phyloP scores from a whole-genome alignment of 1,284 basidiomycete genomes.

The Testicularia cyperi region DNA sequence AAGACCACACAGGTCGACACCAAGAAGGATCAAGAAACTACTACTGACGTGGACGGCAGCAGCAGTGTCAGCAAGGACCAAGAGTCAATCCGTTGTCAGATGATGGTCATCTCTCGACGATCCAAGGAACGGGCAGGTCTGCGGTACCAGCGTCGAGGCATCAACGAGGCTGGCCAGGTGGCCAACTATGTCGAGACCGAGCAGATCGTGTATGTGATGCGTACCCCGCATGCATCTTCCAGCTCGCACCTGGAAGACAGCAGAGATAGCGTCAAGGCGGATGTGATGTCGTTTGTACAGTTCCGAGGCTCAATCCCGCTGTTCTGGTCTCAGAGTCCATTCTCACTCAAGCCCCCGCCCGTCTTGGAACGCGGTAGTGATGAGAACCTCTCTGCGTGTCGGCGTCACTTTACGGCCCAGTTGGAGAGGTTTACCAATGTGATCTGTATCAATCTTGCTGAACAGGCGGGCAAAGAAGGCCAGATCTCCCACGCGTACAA shows the following conservation, averaged over 20 bases:
- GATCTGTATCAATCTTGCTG: conserved; percentile 72
- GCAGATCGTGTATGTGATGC: conserved; percentile 68
- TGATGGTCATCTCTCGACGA: conserved; percentile 78
- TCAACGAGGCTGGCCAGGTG: conserved; percentile 94
- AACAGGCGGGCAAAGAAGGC: conserved; percentile 84
- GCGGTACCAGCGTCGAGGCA: conserved; percentile 91
- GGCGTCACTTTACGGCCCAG: conserved; percentile 60
- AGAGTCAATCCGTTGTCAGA: conserved; percentile 58
- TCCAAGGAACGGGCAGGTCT: conserved; percentile 95
- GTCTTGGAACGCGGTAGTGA: conserved; percentile 91
- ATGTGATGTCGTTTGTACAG: conserved; percentile 85
- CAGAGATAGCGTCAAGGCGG: conserved; percentile 66
- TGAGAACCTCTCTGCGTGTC: conserved; percentile 65
- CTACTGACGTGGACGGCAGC: conserved; percentile 3
- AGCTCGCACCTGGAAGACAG: not conserved
- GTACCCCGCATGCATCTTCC: not conserved
- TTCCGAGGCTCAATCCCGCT: conserved; percentile 79
- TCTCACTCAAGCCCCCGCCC: conserved; percentile 73
- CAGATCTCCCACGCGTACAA: conserved; percentile 76
- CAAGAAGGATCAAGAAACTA: not conserved
- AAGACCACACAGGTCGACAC: not conserved
- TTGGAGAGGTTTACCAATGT: conserved; percentile 66
- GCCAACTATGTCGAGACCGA: conserved; percentile 99
- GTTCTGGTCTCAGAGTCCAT: conserved; percentile 97
- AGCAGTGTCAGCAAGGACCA: no score